A percentile compares a stretch with the other conserved stretches of the same genome.
Evolutionary conservation across 139 green algal species (phyloP).

Genomic region (Gonium pectorale): DNA sequence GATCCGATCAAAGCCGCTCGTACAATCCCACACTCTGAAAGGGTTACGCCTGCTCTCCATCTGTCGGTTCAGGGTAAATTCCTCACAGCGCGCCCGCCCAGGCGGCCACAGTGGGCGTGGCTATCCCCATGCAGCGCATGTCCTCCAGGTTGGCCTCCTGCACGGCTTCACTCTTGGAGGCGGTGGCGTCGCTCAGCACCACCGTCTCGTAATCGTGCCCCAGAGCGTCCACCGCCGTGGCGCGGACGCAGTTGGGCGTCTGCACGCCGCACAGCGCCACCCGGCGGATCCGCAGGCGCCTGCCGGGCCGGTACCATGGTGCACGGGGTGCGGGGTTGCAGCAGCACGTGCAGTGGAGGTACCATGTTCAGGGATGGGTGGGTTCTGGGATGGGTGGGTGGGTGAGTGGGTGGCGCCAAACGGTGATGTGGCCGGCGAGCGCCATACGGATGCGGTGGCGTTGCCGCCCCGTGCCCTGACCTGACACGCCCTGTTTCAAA

Average conservation of each 20-base stretch:
- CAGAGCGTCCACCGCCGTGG: constrained; percentile 80
- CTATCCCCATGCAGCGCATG: constrained; percentile 64
- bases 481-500: too few species aligned
- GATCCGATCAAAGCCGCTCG: too few species aligned
- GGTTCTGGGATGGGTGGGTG: too few species aligned
- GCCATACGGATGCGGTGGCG: too few species aligned
- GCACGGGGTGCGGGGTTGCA: background rate
- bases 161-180: constrained; percentile 62
- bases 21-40: too few species aligned
- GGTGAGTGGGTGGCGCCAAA: background rate
- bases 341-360: too few species aligned
- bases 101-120: constrained; percentile 18
- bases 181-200: constrained; percentile 76
- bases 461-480: too few species aligned
- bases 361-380: too few species aligned
- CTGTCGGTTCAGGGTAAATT: too few species aligned
- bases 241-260: constrained; percentile 87
- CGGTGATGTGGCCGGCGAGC: too few species aligned
- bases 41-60: too few species aligned
- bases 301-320: background rate
- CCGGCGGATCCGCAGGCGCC: constrained; percentile 15
- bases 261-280: constrained; percentile 74
- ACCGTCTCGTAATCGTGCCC: constrained; percentile 70
- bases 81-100: constrained; percentile 33
- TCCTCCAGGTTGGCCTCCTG: constrained; percentile 48